These are phyloP conservation scores for Colletotrichum navitas DNA, from an alignment of 2,329 filamentous ascomycete genomes.

Conservation along the genomic window DNA sequence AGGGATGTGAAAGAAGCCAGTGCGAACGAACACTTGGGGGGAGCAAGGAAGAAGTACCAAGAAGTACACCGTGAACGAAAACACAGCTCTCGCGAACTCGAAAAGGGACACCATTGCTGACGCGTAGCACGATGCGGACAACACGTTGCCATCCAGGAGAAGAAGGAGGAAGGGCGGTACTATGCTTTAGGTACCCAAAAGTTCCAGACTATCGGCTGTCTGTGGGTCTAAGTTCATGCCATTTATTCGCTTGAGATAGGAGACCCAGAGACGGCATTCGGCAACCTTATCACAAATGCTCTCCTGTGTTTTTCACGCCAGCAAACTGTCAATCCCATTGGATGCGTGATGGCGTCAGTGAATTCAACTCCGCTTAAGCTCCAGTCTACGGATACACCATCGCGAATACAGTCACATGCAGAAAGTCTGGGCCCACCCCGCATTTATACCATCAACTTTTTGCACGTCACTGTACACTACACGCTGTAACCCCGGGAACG, in stretches of 20 bases:
- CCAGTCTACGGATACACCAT: neutral
- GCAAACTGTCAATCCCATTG: neutral
- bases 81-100: neutral
- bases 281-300: neutral
- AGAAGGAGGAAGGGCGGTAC: neutral
- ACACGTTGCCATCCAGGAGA: neutral
- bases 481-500: neutral
- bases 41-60: neutral
- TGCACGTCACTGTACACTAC: too few species aligned
- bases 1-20: neutral
- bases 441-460: too few species aligned
- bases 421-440: too few species aligned
- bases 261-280: conserved; percentile 2
- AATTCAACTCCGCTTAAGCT: neutral
- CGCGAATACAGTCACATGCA: too few species aligned
- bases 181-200: conserved; percentile 1
- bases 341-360: neutral
- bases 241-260: neutral
- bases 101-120: neutral
- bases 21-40: neutral
- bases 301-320: neutral
- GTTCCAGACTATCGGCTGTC: neutral
- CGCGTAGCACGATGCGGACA: neutral
- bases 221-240: neutral
- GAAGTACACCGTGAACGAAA: neutral